A percentile compares a stretch with the other conserved stretches of the same genome.
phyloP scores from a whole-genome alignment of 164 flowering plant species.

The Echeveria elegans region DNA sequence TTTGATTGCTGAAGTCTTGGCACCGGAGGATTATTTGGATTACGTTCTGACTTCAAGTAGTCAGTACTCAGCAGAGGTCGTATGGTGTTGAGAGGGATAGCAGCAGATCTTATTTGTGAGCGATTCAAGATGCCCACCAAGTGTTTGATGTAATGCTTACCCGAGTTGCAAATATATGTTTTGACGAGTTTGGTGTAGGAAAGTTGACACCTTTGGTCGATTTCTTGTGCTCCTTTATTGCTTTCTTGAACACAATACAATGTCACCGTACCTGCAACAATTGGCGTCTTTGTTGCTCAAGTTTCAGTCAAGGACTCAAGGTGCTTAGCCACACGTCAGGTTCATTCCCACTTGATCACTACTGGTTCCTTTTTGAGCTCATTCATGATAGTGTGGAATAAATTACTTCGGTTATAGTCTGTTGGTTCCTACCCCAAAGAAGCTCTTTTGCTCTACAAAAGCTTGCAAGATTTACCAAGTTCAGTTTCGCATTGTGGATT shows the following conservation, averaged over 20 bases:
- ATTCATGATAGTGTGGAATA: constrained; percentile 16
- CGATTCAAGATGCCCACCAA: background rate
- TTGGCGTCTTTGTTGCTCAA: constrained; percentile 16
- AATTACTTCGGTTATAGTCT: constrained; percentile 20
- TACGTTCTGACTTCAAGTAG: too few species aligned
- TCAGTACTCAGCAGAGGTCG: too few species aligned
- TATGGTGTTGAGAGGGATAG: background rate
- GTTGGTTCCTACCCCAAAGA: constrained; percentile 14
- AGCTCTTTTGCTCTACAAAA: constrained; percentile 21
- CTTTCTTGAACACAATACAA: background rate
- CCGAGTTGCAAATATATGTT: background rate
- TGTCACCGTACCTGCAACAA: background rate
- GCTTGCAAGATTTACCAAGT: constrained; percentile 9
- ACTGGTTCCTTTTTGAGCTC: constrained; percentile 15
- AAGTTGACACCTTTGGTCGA: background rate
- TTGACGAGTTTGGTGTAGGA: background rate
- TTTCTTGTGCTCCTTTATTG: too few species aligned
- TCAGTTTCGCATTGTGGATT: constrained; percentile 3
- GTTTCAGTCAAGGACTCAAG: constrained; percentile 11
- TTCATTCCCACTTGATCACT: constrained; percentile 22
- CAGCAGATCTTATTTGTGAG: background rate
- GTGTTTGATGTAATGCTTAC: background rate
- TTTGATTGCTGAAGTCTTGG: too few species aligned
- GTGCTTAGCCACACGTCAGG: constrained; percentile 15
- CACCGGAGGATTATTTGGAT: too few species aligned